Base-by-base conservation (phyloP, 139 green algal species). In the Eudorina sp. region DNA sequence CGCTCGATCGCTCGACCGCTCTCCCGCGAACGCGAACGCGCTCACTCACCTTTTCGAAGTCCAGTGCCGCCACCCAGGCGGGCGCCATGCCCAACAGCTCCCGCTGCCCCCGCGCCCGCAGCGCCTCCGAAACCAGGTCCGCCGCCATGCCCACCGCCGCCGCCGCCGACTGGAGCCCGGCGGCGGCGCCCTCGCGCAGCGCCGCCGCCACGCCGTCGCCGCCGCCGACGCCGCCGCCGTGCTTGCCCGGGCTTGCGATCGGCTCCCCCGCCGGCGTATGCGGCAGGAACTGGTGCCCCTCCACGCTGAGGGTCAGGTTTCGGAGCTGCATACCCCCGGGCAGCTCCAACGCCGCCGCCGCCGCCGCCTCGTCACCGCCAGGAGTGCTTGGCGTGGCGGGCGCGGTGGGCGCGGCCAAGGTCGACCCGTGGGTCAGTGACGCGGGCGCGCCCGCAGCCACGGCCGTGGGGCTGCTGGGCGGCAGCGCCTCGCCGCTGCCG, bases 41-140 rank as follows among this genome's bases (percentile, higher is more conserved):
- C n/a, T n/a, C n/a, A n/a, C n/a, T n/a, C n/a, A 83, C 75, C 75
- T 83, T 84, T 53, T 84, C 77, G 13, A 73, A 72, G 27, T 73
- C 77, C 11, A 53, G 77, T 27, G 53, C 77, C 36, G 53, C 53
- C 38, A 66, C 77, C 77, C 77, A 84, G 9, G 34, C 53, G 3
- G 77, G 77, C 38, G 77, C 77, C 11, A 84, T 25, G 19, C 23
- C 36, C 27, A 72, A 38, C 13, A 84, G 77, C 53, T 21, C 55
- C 36, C 77, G 36, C 53, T 72, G 53, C 36, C 29, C 36, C 36
- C 77, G 27, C 19, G 34, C 19, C 36, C 23, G 19, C 13, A 73
- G 38, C 8, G 72, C 18, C 14, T 43, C 36, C 21, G 53, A 53
- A 36, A 53, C 9, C 36, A 41, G 46, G 8, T 19, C 77, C 77